Base-by-base conservation (phyloP, 2,329 filamentous ascomycete genomes). In the Ophidiomyces ophidiicola region DNA sequence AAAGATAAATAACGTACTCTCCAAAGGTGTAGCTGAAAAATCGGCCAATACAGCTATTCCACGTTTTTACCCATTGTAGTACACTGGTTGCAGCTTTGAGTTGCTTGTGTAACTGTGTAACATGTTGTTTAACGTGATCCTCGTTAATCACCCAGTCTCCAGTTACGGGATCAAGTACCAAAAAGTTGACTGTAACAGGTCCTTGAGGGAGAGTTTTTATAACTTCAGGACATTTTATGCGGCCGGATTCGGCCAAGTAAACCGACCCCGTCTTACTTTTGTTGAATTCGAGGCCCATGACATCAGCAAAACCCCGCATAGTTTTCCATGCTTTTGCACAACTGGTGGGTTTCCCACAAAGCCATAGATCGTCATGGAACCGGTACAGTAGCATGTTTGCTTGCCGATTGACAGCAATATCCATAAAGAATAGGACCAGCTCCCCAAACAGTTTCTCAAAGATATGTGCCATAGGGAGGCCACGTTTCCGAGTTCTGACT, bases 1-100 rank as follows among this genome's bases (percentile, higher is more conserved):
- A n/a, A 20, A 21, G 3, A 19, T 33, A 5, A n/a, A 34, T 20
- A 17, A 40, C 44, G 21, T 34, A 46, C 44, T 64, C 60, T 3
- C 66, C 69, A 38, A 73, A 71, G 41, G 70, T 71, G 41, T 59
- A 63, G 14, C 57, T 57, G 53, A 74, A 71, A 50, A 72, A 74
- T 5, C 63, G 59, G 2, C 58, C 60, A 21, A 66, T 63, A 47
- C 70, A 72, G 30, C 60, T 69, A 47, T 74, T 74, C 63, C 69
- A 74, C 0, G 67, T 69, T 43, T 71, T 64, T 3, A 74, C 63
- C 62, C 68, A 73, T 11, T 64, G 60, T 35, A 75, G 66, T 4
- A 74, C 55, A 39, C 65, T 72, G 34, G 65, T 61, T 21, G 64
- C 66, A 4, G 53, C 52, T 1, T 52, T 46, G 0, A 67, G 55